Evolutionary conservation across 805 yeast genomes (phyloP).

Genomic region (Hanseniaspora nectarophila): DNA sequence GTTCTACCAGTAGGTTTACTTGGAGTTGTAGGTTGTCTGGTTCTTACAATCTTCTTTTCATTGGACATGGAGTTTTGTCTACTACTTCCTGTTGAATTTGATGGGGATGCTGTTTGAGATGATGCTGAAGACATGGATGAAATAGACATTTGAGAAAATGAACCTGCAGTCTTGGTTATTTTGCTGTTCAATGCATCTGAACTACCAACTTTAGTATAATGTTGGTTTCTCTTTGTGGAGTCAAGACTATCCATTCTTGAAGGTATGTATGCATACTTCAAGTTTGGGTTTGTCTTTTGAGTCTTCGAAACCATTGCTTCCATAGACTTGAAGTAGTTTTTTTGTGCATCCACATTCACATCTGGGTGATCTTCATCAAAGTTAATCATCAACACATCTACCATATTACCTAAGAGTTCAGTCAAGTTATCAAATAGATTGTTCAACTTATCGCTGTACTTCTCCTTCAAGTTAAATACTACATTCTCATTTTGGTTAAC

Average conservation of each 20-base stretch:
- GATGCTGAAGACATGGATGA: not conserved
- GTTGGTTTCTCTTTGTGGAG: not conserved
- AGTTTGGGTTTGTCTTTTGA: not conserved
- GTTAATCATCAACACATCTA: conserved; percentile 19
- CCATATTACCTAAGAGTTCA: not conserved
- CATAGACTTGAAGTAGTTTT: not conserved
- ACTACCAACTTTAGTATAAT: not conserved
- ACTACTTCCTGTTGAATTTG: conserved; percentile 16
- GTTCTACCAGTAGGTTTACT: conserved; percentile 18
- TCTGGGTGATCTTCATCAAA: not conserved
- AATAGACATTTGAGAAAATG: conserved; percentile 1
- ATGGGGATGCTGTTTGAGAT: not conserved
- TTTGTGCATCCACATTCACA: not conserved
- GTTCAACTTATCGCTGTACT: not conserved
- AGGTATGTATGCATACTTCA: not conserved
- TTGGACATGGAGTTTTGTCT: conserved; percentile 18
- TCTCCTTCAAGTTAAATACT: not conserved
- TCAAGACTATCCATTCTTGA: conserved; percentile 8
- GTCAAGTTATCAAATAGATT: not conserved
- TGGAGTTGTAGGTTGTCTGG: not conserved
- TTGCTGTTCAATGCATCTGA: not conserved
- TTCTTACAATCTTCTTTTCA: conserved; percentile 9
- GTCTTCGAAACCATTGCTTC: not conserved
- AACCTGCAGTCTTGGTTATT: conserved; percentile 2
- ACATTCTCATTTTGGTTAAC: not conserved